phyloP scores from a whole-genome alignment of 371 early-diverging fungal genomes.

The Lichtheimia hyalospora region DNA sequence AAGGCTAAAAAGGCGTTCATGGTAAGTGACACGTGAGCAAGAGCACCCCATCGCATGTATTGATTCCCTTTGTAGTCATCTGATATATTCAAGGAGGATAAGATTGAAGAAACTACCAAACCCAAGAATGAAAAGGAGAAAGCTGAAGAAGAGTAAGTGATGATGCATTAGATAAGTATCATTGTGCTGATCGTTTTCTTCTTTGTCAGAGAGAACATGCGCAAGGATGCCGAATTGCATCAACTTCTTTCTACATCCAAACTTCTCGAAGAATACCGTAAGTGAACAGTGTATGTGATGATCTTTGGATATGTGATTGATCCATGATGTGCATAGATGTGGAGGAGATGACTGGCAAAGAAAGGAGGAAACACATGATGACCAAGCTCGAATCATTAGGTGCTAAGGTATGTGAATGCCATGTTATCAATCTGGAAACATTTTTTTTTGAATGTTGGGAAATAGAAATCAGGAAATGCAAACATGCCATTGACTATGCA shows the following conservation, averaged over 20 bases:
- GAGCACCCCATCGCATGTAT: too few relatives aligned
- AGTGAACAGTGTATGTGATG: neutral
- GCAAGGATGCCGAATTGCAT: slow-evolving; percentile 40
- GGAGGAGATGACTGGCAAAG: slow-evolving; percentile 47
- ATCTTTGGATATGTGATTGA: too few relatives aligned
- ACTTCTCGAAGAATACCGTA: slow-evolving; percentile 45
- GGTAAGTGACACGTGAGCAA: slow-evolving; percentile 19
- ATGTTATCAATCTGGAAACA: neutral
- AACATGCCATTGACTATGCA: slow-evolving; percentile 29
- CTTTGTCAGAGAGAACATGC: slow-evolving; percentile 34
- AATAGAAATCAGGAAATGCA: slow-evolving; percentile 5
- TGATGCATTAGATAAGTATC: too few relatives aligned
- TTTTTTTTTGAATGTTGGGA: neutral
- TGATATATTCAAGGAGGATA: slow-evolving; percentile 23
- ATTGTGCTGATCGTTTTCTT: neutral
- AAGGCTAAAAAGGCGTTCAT: slow-evolving; percentile 39
- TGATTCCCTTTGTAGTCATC: slow-evolving; percentile 25
- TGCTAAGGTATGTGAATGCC: slow-evolving; percentile 26
- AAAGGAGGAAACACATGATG: slow-evolving; percentile 40
- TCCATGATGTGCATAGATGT: slow-evolving; percentile 19
- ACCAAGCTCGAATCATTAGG: slow-evolving; percentile 42
- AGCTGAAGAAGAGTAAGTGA: slow-evolving; percentile 38
- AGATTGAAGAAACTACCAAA: neutral
- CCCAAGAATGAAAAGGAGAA: slow-evolving; percentile 19
- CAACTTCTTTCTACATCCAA: slow-evolving; percentile 39